A percentile compares a stretch with the other conserved stretches of the same genome.
Evolutionary conservation across 2,329 filamentous ascomycete genomes (phyloP).

Genomic region (Pseudocercospora crystallina): DNA sequence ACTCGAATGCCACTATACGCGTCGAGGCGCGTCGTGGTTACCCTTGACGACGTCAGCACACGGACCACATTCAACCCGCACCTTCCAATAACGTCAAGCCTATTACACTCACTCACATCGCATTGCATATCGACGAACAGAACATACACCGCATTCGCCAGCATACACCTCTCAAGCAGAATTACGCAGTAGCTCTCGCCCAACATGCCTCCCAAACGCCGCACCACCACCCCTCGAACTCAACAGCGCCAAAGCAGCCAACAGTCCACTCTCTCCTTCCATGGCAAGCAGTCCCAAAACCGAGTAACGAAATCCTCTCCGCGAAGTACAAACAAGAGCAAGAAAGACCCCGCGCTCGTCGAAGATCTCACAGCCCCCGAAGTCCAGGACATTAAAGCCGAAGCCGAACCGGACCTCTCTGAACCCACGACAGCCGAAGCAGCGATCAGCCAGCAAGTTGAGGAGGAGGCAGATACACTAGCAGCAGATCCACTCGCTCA

Average conservation of each 20-base stretch:
- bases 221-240: slow-evolving; percentile 41
- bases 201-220: slow-evolving; percentile 48
- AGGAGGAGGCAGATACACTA: slow-evolving; percentile 34
- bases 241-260: slow-evolving; percentile 36
- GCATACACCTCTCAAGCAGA: no score
- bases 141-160: no score
- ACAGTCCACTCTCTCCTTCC: slow-evolving; percentile 65
- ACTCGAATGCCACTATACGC: no score
- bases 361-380: slow-evolving; percentile 29
- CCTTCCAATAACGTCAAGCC: neutral
- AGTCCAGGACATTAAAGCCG: slow-evolving; percentile 28
- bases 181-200: no score
- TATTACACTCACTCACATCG: no score
- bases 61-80: neutral
- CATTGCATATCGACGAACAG: no score
- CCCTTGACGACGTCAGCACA: neutral
- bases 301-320: slow-evolving; percentile 57
- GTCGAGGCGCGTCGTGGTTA: no score
- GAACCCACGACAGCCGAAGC: slow-evolving; percentile 42
- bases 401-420: slow-evolving; percentile 28
- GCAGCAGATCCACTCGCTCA: slow-evolving; percentile 22
- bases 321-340: slow-evolving; percentile 33
- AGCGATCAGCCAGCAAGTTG: slow-evolving; percentile 40
- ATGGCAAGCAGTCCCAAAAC: slow-evolving; percentile 44
- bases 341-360: slow-evolving; percentile 40